Evolutionary conservation across 345 rosid genomes (phyloP).

Genomic region (Carallia pectinifolia): DNA sequence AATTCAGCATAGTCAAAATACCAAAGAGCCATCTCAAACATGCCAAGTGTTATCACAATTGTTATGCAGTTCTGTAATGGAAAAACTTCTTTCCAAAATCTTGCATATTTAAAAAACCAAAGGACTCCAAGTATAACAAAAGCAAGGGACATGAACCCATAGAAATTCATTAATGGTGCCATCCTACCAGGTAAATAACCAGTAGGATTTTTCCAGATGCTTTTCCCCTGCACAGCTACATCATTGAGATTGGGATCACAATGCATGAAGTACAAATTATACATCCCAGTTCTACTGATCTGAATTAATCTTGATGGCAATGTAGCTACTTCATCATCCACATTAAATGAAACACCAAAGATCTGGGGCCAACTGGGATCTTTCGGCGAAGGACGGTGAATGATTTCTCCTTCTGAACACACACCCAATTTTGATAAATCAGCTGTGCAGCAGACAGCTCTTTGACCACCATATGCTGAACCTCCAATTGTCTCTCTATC

Average conservation of each 20-base stretch:
- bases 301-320: slow-evolving; percentile 55
- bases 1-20: slow-evolving; percentile 89
- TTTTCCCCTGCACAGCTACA: slow-evolving; percentile 72
- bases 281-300: slow-evolving; percentile 85
- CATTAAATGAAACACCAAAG: slow-evolving; percentile 54
- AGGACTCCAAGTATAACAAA: slow-evolving; percentile 78
- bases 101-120: slow-evolving; percentile 95
- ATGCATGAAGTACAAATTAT: slow-evolving; percentile 85
- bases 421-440: slow-evolving; percentile 89
- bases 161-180: slow-evolving; percentile 94
- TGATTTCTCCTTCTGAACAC: slow-evolving; percentile 71
- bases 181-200: slow-evolving; percentile 95
- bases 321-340: slow-evolving; percentile 44
- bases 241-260: slow-evolving; percentile 71
- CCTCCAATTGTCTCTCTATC: slow-evolving; percentile 89
- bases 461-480: slow-evolving; percentile 97
- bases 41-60: slow-evolving; percentile 77
- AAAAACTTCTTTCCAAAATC: slow-evolving; percentile 91
- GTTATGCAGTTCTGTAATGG: slow-evolving; percentile 87
- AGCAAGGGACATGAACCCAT: slow-evolving; percentile 83
- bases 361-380: slow-evolving; percentile 76
- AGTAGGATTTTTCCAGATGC: slow-evolving; percentile 88
- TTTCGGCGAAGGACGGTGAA: slow-evolving; percentile 66
- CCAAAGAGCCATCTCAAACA: slow-evolving; percentile 99
- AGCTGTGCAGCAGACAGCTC: slow-evolving; percentile 88